phyloP scores from a whole-genome alignment of 441 rosid genomes.

The Manihot esculenta region DNA sequence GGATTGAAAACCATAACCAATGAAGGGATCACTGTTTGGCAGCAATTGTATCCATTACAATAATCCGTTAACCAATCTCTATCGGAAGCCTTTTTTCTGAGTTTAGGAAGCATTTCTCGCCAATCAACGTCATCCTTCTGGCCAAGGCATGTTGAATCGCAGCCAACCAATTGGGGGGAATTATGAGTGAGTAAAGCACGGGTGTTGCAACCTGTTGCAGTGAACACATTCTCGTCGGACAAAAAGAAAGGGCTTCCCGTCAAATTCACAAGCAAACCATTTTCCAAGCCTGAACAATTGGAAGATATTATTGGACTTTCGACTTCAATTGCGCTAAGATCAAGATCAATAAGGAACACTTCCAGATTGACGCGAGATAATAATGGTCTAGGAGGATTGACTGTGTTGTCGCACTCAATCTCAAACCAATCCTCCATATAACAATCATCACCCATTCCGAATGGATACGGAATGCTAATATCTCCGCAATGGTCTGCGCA shows the following conservation, averaged over 20 bases:
- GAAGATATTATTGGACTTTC: conserved; percentile 14
- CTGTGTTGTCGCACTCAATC: conserved; percentile 2
- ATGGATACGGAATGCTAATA: conserved; percentile 34
- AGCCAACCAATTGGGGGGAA: neutral
- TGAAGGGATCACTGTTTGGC: neutral
- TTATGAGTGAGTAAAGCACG: conserved; percentile 24
- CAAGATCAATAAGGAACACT: conserved; percentile 15
- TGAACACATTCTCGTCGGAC: neutral
- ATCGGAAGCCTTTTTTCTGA: neutral
- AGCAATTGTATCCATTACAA: neutral
- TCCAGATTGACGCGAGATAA: conserved; percentile 13
- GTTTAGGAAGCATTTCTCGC: neutral
- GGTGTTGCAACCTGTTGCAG: conserved; percentile 31
- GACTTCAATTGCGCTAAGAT: conserved; percentile 6
- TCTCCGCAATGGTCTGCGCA: conserved; percentile 28
- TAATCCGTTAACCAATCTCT: neutral
- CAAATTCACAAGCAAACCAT: conserved; percentile 21
- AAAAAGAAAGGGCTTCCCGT: conserved; percentile 29
- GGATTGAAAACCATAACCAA: neutral
- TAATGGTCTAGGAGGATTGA: neutral
- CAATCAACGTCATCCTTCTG: neutral
- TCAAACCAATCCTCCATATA: conserved; percentile 25
- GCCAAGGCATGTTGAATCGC: neutral
- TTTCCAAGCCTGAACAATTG: conserved; percentile 21
- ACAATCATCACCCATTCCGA: conserved; percentile 35